Evolutionary conservation across 768 basidiomycete species (phyloP), one percentile per base, ranked within the genome.

Genomic region (Calocera cornea): DNA sequence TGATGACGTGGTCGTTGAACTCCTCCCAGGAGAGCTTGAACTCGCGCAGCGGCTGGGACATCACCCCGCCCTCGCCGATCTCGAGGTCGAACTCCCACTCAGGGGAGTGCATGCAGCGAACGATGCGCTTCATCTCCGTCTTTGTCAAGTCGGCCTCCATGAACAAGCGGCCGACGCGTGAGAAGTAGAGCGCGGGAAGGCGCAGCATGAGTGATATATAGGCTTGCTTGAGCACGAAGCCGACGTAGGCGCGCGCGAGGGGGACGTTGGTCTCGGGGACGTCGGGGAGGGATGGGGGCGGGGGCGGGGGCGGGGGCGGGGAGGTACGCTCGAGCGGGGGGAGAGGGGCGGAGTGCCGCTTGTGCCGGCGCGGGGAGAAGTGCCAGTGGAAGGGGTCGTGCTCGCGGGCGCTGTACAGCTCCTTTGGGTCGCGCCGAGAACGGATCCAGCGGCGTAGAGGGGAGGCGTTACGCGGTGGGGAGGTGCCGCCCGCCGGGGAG

Each of bases 131-230:
- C 1, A 92, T 83, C 72, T 92, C 90, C 10, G 86, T 87, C 69
- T 81, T 81, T 72, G 88, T 88, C 64, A 92, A 82, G 66, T 91
- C 86, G 1, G 89, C 89, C 67, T 89, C 88, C 71, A 87, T 83
- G 70, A 90, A 90, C 31, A 91, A 83, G 63, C 84, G 81, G 1
- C 87, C 83, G 27, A 92, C 90, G 1, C 90, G 85, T 1, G 86
- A 83, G 75, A 90, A 92, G 72, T 92, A 92, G 72, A 90, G 79
- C 0, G 87, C 83, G 1, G 90, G 90, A n/a, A 92, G 81, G 17
- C 85, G 82, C 19, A 91, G 80, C 8, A 91, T 82, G 31, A 77
- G 47, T 54, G 77, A 75, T 49, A 82, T 74, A 70, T 83, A 84
- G 0, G 75, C 31, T 69, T 82, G 80, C 31, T 60, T 60, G 11